Evolutionary conservation across 306 rosid species (phyloP).

Genomic region (Pterocarpus santalinus): DNA sequence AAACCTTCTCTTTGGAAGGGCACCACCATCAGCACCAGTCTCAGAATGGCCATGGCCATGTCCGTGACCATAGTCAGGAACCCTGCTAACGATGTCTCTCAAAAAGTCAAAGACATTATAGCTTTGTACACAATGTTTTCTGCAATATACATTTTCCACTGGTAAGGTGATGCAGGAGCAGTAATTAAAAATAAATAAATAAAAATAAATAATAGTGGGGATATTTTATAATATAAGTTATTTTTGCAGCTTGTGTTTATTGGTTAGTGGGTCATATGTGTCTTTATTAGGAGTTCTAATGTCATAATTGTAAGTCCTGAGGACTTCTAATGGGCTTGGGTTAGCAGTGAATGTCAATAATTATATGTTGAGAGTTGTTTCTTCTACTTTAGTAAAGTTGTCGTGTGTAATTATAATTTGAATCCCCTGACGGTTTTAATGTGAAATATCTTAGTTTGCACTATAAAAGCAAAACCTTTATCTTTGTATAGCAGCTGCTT

Average conservation of each 20-base stretch:
- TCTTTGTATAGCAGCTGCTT: too few relatives aligned
- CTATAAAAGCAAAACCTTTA: too few relatives aligned
- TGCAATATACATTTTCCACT: conserved; percentile 54
- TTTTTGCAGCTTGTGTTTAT: too few relatives aligned
- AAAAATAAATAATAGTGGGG: background rate
- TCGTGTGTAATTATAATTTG: background rate
- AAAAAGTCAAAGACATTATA: conserved; percentile 94
- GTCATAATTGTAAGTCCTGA: background rate
- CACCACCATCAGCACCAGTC: conserved; percentile 75
- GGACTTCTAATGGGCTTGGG: background rate
- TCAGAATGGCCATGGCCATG: conserved; percentile 85
- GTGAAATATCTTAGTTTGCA: too few relatives aligned
- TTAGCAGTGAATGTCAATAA: background rate
- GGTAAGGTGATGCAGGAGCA: conserved; percentile 32
- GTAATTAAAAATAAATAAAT: background rate
- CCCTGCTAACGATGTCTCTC: conserved; percentile 85
- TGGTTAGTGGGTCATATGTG: background rate
- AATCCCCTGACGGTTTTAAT: background rate
- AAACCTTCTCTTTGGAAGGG: conserved; percentile 81
- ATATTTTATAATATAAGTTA: background rate
- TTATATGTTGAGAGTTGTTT: background rate
- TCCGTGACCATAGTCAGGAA: conserved; percentile 94
- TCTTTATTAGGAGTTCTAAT: background rate
- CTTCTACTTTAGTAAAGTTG: background rate
- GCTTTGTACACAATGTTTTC: conserved; percentile 97